Percentiles rank a stretch among this genome's conserved stretches.
phyloP scores from a whole-genome alignment of 495 filamentous ascomycete species.

The Sabuloglossum arenarium region DNA sequence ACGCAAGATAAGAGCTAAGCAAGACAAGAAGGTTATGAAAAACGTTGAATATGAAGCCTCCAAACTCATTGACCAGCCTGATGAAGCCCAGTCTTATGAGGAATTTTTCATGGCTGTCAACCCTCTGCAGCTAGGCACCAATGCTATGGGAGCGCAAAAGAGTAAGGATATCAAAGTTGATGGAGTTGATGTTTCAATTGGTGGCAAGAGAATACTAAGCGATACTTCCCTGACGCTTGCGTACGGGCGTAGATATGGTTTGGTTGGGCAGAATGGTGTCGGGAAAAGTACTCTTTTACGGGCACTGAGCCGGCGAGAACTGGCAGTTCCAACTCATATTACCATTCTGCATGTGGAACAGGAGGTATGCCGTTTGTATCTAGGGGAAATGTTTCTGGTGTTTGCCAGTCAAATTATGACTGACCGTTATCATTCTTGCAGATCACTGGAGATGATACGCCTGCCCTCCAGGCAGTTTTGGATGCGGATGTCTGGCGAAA shows the following conservation, averaged over 20 bases:
- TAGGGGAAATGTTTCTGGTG: neutral
- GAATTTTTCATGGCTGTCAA: constrained; percentile 99
- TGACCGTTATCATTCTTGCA: constrained; percentile 13
- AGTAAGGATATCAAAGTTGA: constrained; percentile 99
- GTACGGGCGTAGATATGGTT: constrained; percentile 86
- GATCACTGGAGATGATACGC: constrained; percentile 91
- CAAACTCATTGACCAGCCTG: constrained; percentile 59
- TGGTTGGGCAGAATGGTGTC: constrained; percentile 98
- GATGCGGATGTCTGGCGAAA: constrained; percentile 99
- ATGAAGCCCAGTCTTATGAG: constrained; percentile 84
- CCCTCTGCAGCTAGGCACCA: constrained; percentile 68
- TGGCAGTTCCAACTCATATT: constrained; percentile 87
- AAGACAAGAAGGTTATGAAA: constrained; percentile 96
- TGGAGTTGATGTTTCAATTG: constrained; percentile 81
- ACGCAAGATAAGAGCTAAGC: constrained; percentile 92
- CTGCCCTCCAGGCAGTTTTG: constrained; percentile 83
- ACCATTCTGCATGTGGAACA: constrained; percentile 98
- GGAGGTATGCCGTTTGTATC: constrained; percentile 37
- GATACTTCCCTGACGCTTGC: constrained; percentile 81
- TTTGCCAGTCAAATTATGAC: neutral
- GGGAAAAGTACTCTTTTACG: constrained; percentile 91
- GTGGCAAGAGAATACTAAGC: constrained; percentile 68
- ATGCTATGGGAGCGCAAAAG: constrained; percentile 43
- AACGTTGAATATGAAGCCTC: constrained; percentile 96
- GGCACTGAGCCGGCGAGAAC: constrained; percentile 79